Conservation (phyloP, 2,329 filamentous ascomycete genomes). For the Magnaporthiopsis incrustans region DNA sequence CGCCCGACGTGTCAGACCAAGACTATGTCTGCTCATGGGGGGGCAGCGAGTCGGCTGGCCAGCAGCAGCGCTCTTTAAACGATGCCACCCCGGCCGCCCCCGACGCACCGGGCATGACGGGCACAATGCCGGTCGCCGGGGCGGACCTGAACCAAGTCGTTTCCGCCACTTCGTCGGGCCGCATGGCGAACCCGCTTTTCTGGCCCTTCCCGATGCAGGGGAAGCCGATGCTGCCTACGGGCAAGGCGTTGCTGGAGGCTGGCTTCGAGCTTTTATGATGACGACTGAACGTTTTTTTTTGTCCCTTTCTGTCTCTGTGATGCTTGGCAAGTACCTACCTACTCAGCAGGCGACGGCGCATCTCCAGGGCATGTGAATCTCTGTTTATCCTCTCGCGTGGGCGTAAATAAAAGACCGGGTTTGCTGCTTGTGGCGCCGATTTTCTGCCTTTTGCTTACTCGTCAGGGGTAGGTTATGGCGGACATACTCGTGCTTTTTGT, state of each 20-base stretch:
- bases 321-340: not conserved
- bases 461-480: not conserved
- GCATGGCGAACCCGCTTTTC: slow-evolving; percentile 45
- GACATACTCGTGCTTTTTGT: not conserved
- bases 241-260: slow-evolving; percentile 38
- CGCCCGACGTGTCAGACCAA: slow-evolving; percentile 37
- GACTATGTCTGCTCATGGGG: slow-evolving; percentile 44
- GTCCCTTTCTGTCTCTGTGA: not conserved
- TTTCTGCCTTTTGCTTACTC: not conserved
- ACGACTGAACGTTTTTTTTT: not conserved
- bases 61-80: not conserved
- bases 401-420: not conserved
- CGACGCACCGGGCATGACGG: not conserved
- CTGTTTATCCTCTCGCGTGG: too few relatives aligned
- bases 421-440: not conserved
- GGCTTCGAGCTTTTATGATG: slow-evolving; percentile 39
- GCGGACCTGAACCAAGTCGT: slow-evolving; percentile 6
- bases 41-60: slow-evolving; percentile 8
- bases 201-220: slow-evolving; percentile 57
- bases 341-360: too few relatives aligned
- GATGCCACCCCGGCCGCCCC: too few relatives aligned
- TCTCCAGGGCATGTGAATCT: too few relatives aligned
- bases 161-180: slow-evolving; percentile 21
- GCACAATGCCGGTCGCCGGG: not conserved
- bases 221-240: slow-evolving; percentile 42